These are phyloP conservation scores for Leishmania lainsoni DNA, from an alignment of 208 protist species.

Conservation along the genomic window DNA sequence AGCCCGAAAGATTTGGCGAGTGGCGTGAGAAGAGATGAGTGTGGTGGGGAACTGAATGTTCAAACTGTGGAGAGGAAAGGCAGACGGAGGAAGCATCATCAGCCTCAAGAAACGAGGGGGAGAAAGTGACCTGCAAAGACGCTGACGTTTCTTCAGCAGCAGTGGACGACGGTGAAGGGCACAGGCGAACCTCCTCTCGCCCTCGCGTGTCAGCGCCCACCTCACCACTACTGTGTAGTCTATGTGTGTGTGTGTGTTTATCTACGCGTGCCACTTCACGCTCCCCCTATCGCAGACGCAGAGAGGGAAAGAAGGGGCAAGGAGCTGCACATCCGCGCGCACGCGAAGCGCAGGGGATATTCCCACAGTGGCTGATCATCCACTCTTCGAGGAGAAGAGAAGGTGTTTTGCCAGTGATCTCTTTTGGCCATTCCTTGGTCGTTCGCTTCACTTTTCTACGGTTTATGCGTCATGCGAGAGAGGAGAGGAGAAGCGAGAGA, in stretches of 20 bases:
- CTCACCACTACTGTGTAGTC: neutral
- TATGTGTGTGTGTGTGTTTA: neutral
- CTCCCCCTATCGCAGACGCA: no score
- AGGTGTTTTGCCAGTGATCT: neutral
- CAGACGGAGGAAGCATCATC: neutral
- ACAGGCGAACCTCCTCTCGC: neutral
- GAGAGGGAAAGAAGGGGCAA: no score
- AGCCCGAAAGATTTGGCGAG: neutral
- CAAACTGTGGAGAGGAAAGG: neutral
- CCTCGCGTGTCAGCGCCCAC: neutral
- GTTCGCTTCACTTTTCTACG: neutral
- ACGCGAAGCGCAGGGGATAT: neutral
- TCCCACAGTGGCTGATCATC: neutral
- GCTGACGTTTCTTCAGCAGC: neutral
- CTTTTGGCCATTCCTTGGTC: neutral
- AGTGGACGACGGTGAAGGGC: neutral
- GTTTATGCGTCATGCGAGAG: neutral
- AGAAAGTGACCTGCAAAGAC: constrained; percentile 3
- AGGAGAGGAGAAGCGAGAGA: neutral
- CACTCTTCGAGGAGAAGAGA: neutral
- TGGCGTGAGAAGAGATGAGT: neutral
- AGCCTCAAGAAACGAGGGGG: neutral
- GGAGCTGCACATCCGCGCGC: neutral
- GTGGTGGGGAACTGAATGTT: neutral
- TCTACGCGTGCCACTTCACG: neutral